These are phyloP conservation scores for Neurospora sp. DNA, from an alignment of 495 filamentous ascomycete species.

Conservation along the genomic window DNA sequence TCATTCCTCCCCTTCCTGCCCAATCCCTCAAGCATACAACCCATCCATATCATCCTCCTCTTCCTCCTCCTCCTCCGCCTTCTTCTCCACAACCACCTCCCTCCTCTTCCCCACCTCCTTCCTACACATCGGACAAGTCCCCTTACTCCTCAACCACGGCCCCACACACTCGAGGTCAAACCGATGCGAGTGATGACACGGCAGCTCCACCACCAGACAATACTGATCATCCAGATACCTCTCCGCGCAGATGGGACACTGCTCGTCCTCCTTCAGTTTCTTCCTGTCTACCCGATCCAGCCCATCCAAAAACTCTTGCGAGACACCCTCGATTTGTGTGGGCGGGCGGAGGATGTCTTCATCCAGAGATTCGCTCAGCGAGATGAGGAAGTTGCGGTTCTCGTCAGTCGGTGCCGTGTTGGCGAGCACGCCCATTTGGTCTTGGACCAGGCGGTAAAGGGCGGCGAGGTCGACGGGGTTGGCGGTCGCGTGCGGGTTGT, in stretches of 20 bases:
- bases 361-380: conserved; percentile 54
- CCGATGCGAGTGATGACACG: conserved; percentile 68
- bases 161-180: conserved; percentile 94
- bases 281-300: conserved; percentile 73
- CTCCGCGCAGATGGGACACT: conserved; percentile 81
- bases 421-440: conserved; percentile 36
- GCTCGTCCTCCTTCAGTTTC: conserved; percentile 52
- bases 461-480: conserved; percentile 65
- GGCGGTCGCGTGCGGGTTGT: conserved; percentile 55
- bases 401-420: conserved; percentile 42
- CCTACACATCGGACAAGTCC: conserved; percentile 82
- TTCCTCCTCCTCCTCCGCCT: conserved; percentile 41
- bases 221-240: conserved; percentile 69
- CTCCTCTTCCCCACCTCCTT: conserved; percentile 68
- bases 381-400: conserved; percentile 50
- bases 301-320: conserved; percentile 67
- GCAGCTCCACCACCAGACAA: conserved; percentile 77
- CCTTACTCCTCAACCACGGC: conserved; percentile 82
- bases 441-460: conserved; percentile 41
- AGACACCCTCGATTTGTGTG: conserved; percentile 59
- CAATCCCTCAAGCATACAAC: conserved; percentile 52
- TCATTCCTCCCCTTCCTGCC: too few relatives aligned
- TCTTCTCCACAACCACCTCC: conserved; percentile 36
- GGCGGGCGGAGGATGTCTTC: conserved; percentile 56
- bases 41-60: conserved; percentile 65